phyloP scores from a whole-genome alignment of 768 basidiomycete genomes.

The Suillus luteus region DNA sequence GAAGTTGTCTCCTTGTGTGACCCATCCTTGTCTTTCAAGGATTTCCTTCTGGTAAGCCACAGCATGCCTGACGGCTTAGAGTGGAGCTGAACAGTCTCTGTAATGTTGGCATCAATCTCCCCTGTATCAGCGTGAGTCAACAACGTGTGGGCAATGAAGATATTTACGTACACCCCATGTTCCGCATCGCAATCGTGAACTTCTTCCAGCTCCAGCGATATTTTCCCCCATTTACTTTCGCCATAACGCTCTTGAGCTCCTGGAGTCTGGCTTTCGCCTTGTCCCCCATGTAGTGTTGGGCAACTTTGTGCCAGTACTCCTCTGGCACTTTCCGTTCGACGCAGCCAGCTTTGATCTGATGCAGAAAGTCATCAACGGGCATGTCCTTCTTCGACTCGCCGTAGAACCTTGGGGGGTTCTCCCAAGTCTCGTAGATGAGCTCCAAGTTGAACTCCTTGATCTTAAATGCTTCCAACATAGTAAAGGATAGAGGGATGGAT shows the following conservation, averaged over 20 bases:
- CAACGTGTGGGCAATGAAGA: slow-evolving; percentile 3
- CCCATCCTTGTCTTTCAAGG: slow-evolving; percentile 36
- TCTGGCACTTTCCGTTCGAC: slow-evolving; percentile 69
- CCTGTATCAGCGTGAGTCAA: slow-evolving; percentile 41
- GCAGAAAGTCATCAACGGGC: slow-evolving; percentile 73
- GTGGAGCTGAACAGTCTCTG: slow-evolving; percentile 62
- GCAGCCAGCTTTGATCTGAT: slow-evolving; percentile 72
- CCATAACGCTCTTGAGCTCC: slow-evolving; percentile 73
- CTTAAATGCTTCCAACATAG: slow-evolving; percentile 76
- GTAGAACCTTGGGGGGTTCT: slow-evolving; percentile 62
- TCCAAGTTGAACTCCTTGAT: slow-evolving; percentile 76
- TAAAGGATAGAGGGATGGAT: background rate
- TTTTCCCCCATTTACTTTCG: slow-evolving; percentile 72
- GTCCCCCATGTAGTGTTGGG: slow-evolving; percentile 72
- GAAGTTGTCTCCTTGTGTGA: slow-evolving; percentile 38
- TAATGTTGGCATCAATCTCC: slow-evolving; percentile 62
- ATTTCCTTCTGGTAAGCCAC: slow-evolving; percentile 55
- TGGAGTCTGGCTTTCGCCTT: slow-evolving; percentile 65
- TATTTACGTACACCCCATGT: slow-evolving; percentile 72
- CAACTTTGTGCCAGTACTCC: slow-evolving; percentile 84
- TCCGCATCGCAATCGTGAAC: slow-evolving; percentile 75
- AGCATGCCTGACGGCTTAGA: slow-evolving; percentile 49
- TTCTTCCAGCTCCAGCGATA: slow-evolving; percentile 87
- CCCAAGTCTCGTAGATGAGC: slow-evolving; percentile 67
- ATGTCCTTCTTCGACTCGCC: slow-evolving; percentile 71